phyloP scores from a whole-genome alignment of 345 rosid genomes.

The Cardamine occulta region DNA sequence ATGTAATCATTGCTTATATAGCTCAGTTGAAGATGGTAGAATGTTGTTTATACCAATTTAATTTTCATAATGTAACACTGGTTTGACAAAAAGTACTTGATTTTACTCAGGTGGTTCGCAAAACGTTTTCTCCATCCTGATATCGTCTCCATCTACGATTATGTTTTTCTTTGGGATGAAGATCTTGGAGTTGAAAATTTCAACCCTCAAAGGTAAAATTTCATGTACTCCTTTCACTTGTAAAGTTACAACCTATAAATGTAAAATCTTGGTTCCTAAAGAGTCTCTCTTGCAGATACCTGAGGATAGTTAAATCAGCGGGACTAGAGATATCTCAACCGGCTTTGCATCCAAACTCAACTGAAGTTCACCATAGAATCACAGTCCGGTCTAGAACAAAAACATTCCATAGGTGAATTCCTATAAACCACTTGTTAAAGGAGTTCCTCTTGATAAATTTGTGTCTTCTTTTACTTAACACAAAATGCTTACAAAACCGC shows the following conservation, averaged over 20 bases:
- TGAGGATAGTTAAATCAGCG: conserved; percentile 68
- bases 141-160: conserved; percentile 78
- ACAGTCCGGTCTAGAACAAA: conserved; percentile 86
- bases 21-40: neutral
- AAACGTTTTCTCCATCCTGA: conserved; percentile 97
- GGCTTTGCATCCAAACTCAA: conserved; percentile 89
- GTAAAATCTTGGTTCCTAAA: conserved; percentile 20
- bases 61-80: neutral
- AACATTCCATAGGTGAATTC: conserved; percentile 66
- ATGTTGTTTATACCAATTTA: neutral
- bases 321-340: conserved; percentile 99
- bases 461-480: neutral
- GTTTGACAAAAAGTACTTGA: neutral
- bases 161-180: conserved; percentile 97
- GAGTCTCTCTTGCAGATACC: conserved; percentile 58
- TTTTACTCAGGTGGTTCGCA: conserved; percentile 88
- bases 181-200: conserved; percentile 90
- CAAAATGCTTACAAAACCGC: conserved; percentile 38
- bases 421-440: conserved; percentile 4
- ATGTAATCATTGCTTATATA: neutral
- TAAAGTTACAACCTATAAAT: neutral
- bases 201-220: conserved; percentile 65
- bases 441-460: neutral
- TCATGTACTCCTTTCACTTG: neutral
- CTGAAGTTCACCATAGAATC: conserved; percentile 92